Evolutionary conservation across 1,284 basidiomycete genomes (phyloP).

Genomic region (Schizopora paradoxa): DNA sequence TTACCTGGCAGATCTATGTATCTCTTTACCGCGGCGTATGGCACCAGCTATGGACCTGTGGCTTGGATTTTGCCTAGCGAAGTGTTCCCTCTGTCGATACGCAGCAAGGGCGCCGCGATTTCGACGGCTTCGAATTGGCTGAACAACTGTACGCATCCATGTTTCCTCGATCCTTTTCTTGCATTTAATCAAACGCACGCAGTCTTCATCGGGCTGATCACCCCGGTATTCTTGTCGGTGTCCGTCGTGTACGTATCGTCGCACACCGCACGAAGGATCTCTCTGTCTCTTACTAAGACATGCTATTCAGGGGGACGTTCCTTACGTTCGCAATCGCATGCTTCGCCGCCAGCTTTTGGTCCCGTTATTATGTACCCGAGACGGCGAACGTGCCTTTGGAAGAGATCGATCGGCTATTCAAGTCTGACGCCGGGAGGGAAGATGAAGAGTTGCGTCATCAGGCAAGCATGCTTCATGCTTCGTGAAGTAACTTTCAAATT

Average conservation of each 20-base stretch:
- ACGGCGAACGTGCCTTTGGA: constrained; percentile 72
- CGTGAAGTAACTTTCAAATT: background rate
- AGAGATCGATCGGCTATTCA: constrained; percentile 69
- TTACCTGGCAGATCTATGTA: constrained; percentile 55
- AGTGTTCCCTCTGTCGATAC: constrained; percentile 82
- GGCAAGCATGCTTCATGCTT: constrained; percentile 31
- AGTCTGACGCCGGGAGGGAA: constrained; percentile 48
- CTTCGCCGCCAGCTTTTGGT: constrained; percentile 61
- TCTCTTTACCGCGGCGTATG: constrained; percentile 78
- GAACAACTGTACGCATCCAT: constrained; percentile 58
- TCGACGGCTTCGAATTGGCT: constrained; percentile 84
- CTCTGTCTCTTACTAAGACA: background rate
- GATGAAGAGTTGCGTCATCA: constrained; percentile 44
- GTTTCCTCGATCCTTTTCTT: constrained; percentile 5
- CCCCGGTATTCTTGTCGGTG: constrained; percentile 62
- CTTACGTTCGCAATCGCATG: constrained; percentile 62
- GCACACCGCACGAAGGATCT: background rate
- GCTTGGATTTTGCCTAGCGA: constrained; percentile 81
- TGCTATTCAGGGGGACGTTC: constrained; percentile 52
- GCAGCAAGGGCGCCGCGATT: constrained; percentile 78
- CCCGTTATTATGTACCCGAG: constrained; percentile 64
- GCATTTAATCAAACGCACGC: constrained; percentile 6
- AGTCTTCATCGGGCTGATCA: constrained; percentile 79
- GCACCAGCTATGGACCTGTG: constrained; percentile 78
- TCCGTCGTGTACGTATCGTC: constrained; percentile 50